A percentile compares a stretch with the other conserved stretches of the same genome.
phyloP scores from a whole-genome alignment of 1,284 basidiomycete genomes.

The Ustilago nuda region DNA sequence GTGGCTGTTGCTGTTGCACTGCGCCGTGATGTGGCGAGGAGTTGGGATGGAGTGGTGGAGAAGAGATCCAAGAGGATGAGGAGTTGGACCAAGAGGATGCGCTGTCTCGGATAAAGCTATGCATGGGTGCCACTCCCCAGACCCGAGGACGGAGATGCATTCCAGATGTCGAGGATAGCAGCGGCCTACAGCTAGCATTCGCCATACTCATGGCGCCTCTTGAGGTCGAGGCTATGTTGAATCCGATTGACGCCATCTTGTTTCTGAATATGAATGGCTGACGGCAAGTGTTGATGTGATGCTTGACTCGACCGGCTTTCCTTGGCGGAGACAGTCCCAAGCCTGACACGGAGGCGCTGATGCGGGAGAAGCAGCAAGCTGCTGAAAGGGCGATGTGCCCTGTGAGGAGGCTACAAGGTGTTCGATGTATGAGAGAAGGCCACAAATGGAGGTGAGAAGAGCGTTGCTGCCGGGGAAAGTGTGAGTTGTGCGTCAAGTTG shows the following conservation, averaged over 20 bases:
- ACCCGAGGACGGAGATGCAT: slow-evolving; percentile 17
- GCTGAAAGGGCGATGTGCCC: neutral
- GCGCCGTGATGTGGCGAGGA: neutral
- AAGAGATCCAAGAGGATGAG: slow-evolving; percentile 33
- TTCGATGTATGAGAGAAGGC: too few species aligned
- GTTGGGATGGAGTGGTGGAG: slow-evolving; percentile 4
- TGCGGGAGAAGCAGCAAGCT: neutral
- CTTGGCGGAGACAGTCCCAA: too few species aligned
- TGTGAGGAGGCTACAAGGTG: neutral
- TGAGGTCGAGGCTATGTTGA: slow-evolving; percentile 30
- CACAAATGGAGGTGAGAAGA: neutral
- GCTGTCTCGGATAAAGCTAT: slow-evolving; percentile 34
- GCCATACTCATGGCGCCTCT: slow-evolving; percentile 12
- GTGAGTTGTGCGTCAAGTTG: neutral
- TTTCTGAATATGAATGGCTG: neutral
- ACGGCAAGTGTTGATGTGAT: neutral
- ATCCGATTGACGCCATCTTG: slow-evolving; percentile 28
- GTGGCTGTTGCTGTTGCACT: slow-evolving; percentile 8
- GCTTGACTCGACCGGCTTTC: neutral
- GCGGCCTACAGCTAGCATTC: slow-evolving; percentile 5
- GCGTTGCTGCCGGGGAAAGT: slow-evolving; percentile 11
- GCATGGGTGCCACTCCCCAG: slow-evolving; percentile 5
- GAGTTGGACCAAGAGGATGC: slow-evolving; percentile 32
- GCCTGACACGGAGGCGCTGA: neutral
- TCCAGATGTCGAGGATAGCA: slow-evolving; percentile 10